Conservation (phyloP, 176 grass and related monocot genomes). For the Echinochloa phyllopogon region DNA sequence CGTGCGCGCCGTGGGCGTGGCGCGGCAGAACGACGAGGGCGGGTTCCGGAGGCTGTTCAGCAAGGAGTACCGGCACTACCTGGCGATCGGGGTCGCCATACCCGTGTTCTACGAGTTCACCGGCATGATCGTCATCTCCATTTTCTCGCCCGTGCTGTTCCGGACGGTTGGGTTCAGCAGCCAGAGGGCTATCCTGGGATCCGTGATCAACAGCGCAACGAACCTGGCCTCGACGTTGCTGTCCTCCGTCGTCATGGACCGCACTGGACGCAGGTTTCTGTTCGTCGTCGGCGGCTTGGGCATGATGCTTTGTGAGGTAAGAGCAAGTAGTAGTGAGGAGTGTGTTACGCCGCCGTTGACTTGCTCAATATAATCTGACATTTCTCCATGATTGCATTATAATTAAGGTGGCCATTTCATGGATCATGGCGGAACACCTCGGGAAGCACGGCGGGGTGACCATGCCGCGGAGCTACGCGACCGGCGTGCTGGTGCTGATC, state of each 20-base stretch:
- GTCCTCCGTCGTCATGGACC: slow-evolving; percentile 50
- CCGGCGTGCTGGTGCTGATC: slow-evolving; percentile 59
- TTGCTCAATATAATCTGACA: neutral
- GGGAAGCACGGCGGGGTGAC: slow-evolving; percentile 39
- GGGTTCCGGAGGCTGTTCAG: slow-evolving; percentile 52
- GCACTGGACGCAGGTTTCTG: slow-evolving; percentile 48
- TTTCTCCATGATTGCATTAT: no score
- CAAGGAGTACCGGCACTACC: slow-evolving; percentile 53
- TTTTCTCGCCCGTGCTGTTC: slow-evolving; percentile 72
- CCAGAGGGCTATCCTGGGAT: slow-evolving; percentile 53
- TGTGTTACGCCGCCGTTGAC: neutral
- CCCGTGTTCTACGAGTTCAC: slow-evolving; percentile 69
- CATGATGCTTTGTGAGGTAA: slow-evolving; percentile 63
- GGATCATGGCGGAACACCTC: slow-evolving; percentile 60
- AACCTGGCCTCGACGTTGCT: slow-evolving; percentile 33
- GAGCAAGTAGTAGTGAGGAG: neutral
- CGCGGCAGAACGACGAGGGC: slow-evolving; percentile 47
- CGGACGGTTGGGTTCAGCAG: slow-evolving; percentile 63
- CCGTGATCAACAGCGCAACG: slow-evolving; percentile 47
- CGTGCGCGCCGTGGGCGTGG: slow-evolving; percentile 31
- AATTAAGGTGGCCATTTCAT: slow-evolving; percentile 47
- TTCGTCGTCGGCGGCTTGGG: slow-evolving; percentile 54
- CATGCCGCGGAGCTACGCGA: slow-evolving; percentile 49
- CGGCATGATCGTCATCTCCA: slow-evolving; percentile 52
- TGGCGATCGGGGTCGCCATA: slow-evolving; percentile 66